Conservation (phyloP, 2,329 filamentous ascomycete genomes). For the Botrytis fragariae region DNA sequence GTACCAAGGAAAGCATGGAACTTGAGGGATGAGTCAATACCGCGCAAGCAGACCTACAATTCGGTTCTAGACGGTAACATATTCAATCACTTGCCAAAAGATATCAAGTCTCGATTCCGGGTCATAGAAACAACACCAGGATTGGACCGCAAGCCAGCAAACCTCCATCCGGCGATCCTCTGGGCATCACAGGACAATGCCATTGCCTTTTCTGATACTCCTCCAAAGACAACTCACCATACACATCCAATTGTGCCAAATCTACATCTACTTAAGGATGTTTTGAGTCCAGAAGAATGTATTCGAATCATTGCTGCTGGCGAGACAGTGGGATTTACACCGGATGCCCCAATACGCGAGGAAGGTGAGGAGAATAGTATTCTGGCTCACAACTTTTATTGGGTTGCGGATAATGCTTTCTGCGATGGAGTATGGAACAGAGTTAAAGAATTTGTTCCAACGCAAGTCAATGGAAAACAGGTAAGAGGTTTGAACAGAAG, state of each 20-base stretch:
- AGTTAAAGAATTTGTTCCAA: constrained; percentile 57
- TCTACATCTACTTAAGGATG: constrained; percentile 57
- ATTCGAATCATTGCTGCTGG: constrained; percentile 64
- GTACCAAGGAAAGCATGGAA: constrained; percentile 60
- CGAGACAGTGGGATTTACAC: constrained; percentile 63
- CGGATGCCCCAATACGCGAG: constrained; percentile 65
- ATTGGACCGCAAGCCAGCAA: constrained; percentile 61
- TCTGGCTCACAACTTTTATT: constrained; percentile 72
- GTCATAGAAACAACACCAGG: constrained; percentile 62
- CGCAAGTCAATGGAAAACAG: constrained; percentile 51
- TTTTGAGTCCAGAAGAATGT: constrained; percentile 62
- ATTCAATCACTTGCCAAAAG: constrained; percentile 42
- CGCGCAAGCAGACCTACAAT: constrained; percentile 50
- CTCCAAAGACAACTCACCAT: constrained; percentile 52
- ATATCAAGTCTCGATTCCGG: constrained; percentile 47
- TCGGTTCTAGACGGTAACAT: constrained; percentile 59
- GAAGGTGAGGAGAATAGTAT: constrained; percentile 61
- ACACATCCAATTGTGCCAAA: constrained; percentile 61
- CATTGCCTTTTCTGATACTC: constrained; percentile 49
- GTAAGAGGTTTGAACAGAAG: constrained; percentile 65
- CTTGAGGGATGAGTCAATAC: constrained; percentile 44
- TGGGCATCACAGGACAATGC: constrained; percentile 59
- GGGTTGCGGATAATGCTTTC: constrained; percentile 63
- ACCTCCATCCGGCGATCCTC: constrained; percentile 63
- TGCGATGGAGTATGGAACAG: constrained; percentile 62